A percentile compares a stretch with the other conserved stretches of the same genome.
Conservation (phyloP, 139 green algal genomes). For the Monoraphidium neglectum region DNA sequence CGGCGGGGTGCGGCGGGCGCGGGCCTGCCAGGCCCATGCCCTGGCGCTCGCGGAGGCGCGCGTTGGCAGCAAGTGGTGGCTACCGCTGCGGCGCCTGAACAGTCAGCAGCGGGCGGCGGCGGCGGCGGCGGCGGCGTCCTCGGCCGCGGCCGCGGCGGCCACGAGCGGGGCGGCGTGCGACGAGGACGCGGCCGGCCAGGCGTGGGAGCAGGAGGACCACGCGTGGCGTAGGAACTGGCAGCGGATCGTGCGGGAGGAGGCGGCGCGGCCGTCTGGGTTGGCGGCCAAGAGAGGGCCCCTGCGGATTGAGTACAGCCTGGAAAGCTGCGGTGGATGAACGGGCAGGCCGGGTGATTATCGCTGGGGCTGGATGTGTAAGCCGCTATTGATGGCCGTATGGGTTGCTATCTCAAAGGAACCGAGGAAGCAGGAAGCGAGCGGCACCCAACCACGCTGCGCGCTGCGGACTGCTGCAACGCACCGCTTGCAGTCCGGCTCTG, state of each 20-base stretch:
- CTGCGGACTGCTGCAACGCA: too few relatives aligned
- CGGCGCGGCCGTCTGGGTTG: background rate
- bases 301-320: too few relatives aligned
- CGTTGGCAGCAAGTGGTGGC: constrained; percentile 39
- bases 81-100: constrained; percentile 30
- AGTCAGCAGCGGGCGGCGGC: constrained; percentile 6
- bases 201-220: constrained; percentile 14
- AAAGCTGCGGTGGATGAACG: too few relatives aligned
- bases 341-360: too few relatives aligned
- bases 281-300: too few relatives aligned
- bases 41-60: constrained; percentile 36
- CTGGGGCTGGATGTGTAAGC: too few relatives aligned
- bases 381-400: too few relatives aligned
- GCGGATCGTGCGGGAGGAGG: background rate
- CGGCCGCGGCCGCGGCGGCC: background rate
- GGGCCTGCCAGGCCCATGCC: constrained; percentile 33
- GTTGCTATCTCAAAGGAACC: too few relatives aligned
- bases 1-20: constrained; percentile 16
- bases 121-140: background rate
- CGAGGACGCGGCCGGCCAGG: background rate
- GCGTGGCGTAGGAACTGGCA: constrained; percentile 4
- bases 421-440: too few relatives aligned
- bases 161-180: background rate
- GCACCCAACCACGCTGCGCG: too few relatives aligned
- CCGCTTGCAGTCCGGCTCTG: too few relatives aligned